These are phyloP conservation scores for Dentipellis sp. DNA, from an alignment of 768 basidiomycete species.

Conservation along the genomic window DNA sequence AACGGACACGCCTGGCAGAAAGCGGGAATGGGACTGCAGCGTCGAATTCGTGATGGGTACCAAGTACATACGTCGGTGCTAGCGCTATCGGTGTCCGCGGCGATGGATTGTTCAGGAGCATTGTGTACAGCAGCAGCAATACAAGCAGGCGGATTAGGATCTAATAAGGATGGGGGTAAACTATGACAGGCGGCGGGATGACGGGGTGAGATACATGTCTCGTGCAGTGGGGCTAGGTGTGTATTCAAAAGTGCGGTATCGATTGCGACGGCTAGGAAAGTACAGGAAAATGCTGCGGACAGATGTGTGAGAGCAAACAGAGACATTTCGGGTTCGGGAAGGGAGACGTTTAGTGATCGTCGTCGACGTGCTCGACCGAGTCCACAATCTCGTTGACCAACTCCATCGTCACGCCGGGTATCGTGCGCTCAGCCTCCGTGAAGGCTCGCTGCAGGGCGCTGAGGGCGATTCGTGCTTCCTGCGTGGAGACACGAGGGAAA, in stretches of 20 bases:
- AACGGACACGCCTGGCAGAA: constrained; percentile 35
- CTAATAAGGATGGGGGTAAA: background rate
- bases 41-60: background rate
- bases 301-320: background rate
- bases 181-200: background rate
- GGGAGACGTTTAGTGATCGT: constrained; percentile 38
- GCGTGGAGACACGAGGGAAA: constrained; percentile 87
- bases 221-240: constrained; percentile 8
- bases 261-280: background rate
- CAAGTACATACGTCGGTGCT: background rate
- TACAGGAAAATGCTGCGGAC: background rate
- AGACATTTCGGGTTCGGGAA: background rate
- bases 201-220: constrained; percentile 1
- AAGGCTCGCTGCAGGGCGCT: constrained; percentile 86
- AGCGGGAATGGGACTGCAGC: constrained; percentile 7
- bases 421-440: constrained; percentile 89
- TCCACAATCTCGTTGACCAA: constrained; percentile 92
- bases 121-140: constrained; percentile 1
- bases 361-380: constrained; percentile 85
- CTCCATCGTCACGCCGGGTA: constrained; percentile 90
- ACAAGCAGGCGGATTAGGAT: background rate
- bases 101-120: constrained; percentile 8
- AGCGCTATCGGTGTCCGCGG: background rate
- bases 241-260: constrained; percentile 3
- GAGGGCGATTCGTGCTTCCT: constrained; percentile 81